Percentiles rank a stretch among this genome's conserved stretches.
phyloP scores from a whole-genome alignment of 116 monocot genomes.

The Zostera marina region DNA sequence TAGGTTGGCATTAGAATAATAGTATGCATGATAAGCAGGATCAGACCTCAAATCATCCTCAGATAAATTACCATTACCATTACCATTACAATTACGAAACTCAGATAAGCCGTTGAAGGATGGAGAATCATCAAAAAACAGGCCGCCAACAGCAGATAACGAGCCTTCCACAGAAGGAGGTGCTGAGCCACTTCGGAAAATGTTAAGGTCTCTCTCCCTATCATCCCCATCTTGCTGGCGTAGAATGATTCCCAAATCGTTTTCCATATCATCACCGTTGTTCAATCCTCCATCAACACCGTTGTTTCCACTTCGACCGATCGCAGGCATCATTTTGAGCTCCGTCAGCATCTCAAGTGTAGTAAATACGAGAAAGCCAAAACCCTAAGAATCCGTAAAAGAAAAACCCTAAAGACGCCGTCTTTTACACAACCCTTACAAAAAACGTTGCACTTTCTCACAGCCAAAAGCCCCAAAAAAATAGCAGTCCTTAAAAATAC shows the following conservation, averaged over 20 bases:
- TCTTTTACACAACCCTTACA: not conserved
- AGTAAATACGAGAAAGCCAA: not conserved
- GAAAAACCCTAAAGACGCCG: not conserved
- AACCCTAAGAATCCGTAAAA: not conserved
- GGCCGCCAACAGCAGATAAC: constrained; percentile 32
- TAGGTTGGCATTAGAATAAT: constrained; percentile 47
- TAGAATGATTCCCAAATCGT: not conserved
- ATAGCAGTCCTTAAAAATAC: not conserved
- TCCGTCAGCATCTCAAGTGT: constrained; percentile 31
- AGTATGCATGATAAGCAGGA: constrained; percentile 38
- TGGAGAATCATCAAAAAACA: constrained; percentile 7
- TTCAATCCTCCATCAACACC: constrained; percentile 14
- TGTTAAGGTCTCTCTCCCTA: constrained; percentile 47
- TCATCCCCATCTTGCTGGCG: constrained; percentile 34
- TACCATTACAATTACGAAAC: not conserved
- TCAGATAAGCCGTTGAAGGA: not conserved
- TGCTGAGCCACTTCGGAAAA: constrained; percentile 69
- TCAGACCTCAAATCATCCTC: constrained; percentile 43
- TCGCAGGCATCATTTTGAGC: constrained; percentile 29
- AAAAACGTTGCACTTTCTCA: not conserved
- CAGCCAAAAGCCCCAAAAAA: not conserved
- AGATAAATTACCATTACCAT: constrained; percentile 6
- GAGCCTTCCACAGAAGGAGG: constrained; percentile 87
- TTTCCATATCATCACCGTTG: not conserved
- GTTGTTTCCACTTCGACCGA: constrained; percentile 12